phyloP scores from a whole-genome alignment of 305 asterid genomes.

The Withania somnifera region DNA sequence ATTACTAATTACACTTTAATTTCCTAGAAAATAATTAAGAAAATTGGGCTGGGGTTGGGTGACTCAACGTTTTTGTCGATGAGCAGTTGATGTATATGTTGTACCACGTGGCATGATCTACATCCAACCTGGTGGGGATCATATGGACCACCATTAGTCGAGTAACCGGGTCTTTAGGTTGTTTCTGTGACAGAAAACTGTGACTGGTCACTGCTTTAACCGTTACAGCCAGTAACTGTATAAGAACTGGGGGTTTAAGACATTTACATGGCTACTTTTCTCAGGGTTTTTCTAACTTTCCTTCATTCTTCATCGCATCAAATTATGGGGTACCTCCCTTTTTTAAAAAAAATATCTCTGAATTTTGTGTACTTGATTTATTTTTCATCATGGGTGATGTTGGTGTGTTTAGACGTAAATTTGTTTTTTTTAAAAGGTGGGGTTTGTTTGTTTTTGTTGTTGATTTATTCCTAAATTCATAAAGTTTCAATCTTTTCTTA shows the following conservation, averaged over 20 bases:
- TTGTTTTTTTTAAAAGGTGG: not conserved
- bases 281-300: slow-evolving; percentile 74
- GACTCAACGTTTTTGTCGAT: slow-evolving; percentile 89
- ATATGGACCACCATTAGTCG: slow-evolving; percentile 16
- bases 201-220: slow-evolving; percentile 43
- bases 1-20: too few relatives aligned
- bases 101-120: slow-evolving; percentile 60
- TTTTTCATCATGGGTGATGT: not conserved
- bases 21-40: not conserved
- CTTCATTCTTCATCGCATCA: not conserved
- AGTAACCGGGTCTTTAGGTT: slow-evolving; percentile 79
- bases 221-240: slow-evolving; percentile 61
- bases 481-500: not conserved
- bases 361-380: not conserved
- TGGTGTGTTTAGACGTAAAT: not conserved
- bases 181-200: slow-evolving; percentile 39
- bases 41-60: not conserved
- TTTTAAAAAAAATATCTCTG: too few relatives aligned
- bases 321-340: not conserved
- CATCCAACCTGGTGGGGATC: slow-evolving; percentile 2
- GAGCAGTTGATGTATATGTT: slow-evolving; percentile 41
- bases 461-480: not conserved
- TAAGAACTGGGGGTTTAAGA: slow-evolving; percentile 94
- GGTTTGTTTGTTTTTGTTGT: not conserved
- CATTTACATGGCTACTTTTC: slow-evolving; percentile 41